Conservation (phyloP, 176 grass and related monocot genomes). For the Elymus sibiricus region DNA sequence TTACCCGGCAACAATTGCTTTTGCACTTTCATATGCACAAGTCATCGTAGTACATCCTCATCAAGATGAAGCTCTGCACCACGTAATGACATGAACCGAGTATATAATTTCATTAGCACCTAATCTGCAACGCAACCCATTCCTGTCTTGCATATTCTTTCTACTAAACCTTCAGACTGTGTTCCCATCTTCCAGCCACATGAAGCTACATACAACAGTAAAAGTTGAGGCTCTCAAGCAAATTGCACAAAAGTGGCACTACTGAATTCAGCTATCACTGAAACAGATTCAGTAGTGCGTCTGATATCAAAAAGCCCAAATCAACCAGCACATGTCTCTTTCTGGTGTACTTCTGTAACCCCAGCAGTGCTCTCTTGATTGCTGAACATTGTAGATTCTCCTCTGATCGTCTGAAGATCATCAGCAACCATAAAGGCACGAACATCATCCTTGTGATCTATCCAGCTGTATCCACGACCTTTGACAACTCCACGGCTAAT, state of each 20-base stretch:
- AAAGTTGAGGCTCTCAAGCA: not conserved
- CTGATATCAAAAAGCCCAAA: slow-evolving; percentile 8
- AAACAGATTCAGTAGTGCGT: not conserved
- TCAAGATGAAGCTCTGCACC: not conserved
- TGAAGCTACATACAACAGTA: not conserved
- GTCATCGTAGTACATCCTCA: not conserved
- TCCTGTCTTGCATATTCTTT: not conserved
- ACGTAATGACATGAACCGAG: not conserved
- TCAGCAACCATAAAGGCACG: slow-evolving; percentile 65
- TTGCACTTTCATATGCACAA: not conserved
- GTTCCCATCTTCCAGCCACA: not conserved
- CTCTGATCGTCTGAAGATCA: slow-evolving; percentile 37
- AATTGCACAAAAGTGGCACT: not conserved
- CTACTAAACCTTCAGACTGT: not conserved
- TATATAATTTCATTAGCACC: not conserved
- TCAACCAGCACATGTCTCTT: slow-evolving; percentile 34
- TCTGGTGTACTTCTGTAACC: slow-evolving; percentile 21
- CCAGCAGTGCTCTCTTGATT: not conserved
- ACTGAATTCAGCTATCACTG: slow-evolving; percentile 3
- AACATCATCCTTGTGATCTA: slow-evolving; percentile 63
- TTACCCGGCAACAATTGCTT: not conserved
- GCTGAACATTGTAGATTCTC: slow-evolving; percentile 13
- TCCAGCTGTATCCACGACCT: slow-evolving; percentile 72
- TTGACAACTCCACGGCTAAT: slow-evolving; percentile 65
- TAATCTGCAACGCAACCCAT: not conserved